Conservation (phyloP, 2,329 filamentous ascomycete genomes). For the Fusarium hainanense region DNA sequence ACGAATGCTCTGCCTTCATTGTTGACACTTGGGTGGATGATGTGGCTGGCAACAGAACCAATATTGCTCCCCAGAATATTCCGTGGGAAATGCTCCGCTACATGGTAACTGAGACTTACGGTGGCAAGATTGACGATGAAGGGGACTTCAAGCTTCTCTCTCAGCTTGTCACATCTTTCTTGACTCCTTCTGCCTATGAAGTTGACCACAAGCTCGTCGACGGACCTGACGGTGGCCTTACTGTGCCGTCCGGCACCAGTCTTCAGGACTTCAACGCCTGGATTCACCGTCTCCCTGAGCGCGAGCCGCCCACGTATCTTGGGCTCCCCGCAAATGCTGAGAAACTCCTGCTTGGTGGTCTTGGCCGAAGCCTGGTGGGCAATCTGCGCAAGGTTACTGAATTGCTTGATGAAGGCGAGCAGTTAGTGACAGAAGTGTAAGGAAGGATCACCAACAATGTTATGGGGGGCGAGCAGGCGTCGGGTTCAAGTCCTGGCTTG, state of each 20-base stretch:
- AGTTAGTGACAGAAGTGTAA: slow-evolving; percentile 77
- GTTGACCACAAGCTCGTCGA: slow-evolving; percentile 90
- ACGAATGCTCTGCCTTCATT: slow-evolving; percentile 96
- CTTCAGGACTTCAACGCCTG: slow-evolving; percentile 89
- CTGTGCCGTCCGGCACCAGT: slow-evolving; percentile 82
- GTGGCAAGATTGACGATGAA: slow-evolving; percentile 95
- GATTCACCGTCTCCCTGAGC: slow-evolving; percentile 92
- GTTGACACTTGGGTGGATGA: slow-evolving; percentile 94
- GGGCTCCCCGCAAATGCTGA: slow-evolving; percentile 95
- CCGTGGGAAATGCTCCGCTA: slow-evolving; percentile 97
- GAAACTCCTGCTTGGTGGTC: slow-evolving; percentile 89
- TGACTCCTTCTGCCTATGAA: slow-evolving; percentile 91
- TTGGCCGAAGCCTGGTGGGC: slow-evolving; percentile 84
- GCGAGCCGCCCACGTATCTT: slow-evolving; percentile 94
- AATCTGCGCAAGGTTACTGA: slow-evolving; percentile 88
- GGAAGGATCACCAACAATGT: neutral
- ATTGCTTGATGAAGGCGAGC: slow-evolving; percentile 92
- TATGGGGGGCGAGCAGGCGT: neutral
- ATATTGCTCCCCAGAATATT: slow-evolving; percentile 91
- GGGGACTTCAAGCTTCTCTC: slow-evolving; percentile 81
- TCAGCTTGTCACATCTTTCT: slow-evolving; percentile 77
- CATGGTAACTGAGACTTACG: slow-evolving; percentile 93
- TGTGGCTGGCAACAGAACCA: slow-evolving; percentile 85
- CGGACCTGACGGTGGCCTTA: slow-evolving; percentile 70
- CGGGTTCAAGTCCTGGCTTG: neutral